These are phyloP conservation scores for Nannochloris sp. DNA, from an alignment of 139 green algal genomes.

Conservation along the genomic window DNA sequence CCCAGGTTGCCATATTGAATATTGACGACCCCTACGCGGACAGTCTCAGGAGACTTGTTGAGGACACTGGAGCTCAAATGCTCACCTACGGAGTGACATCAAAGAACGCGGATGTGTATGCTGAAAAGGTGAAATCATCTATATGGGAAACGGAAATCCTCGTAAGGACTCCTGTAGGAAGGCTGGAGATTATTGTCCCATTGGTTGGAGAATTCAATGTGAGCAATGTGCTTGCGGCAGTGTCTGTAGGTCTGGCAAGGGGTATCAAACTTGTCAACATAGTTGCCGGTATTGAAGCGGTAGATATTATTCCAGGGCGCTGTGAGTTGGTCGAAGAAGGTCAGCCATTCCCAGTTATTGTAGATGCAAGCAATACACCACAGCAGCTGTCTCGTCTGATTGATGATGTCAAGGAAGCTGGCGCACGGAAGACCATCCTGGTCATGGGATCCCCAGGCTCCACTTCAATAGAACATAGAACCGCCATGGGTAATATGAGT, in stretches of 20 bases:
- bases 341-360: conserved; percentile 82
- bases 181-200: conserved; percentile 61
- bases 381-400: conserved; percentile 56
- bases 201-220: conserved; percentile 78
- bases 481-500: conserved; percentile 50
- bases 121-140: conserved; percentile 42
- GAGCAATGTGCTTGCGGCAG: conserved; percentile 85
- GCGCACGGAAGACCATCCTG: conserved; percentile 57
- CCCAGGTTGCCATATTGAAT: conserved; percentile 85
- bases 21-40: conserved; percentile 38
- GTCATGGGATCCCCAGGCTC: conserved; percentile 80
- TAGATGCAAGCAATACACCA: conserved; percentile 85
- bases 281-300: conserved; percentile 72
- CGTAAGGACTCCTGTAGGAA: conserved; percentile 36
- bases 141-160: conserved; percentile 71
- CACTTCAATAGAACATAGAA: conserved; percentile 37
- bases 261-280: conserved; percentile 58
- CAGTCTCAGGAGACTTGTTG: background rate
- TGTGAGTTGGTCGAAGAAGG: conserved; percentile 81
- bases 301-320: conserved; percentile 52
- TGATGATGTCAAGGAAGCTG: conserved; percentile 47
- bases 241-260: conserved; percentile 70
- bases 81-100: conserved; percentile 53
- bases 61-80: conserved; percentile 30
- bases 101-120: conserved; percentile 46